A percentile compares a stretch with the other conserved stretches of the same genome.
Conservation (phyloP, 208 protist genomes). For the Acanthamoeba castellanii region DNA sequence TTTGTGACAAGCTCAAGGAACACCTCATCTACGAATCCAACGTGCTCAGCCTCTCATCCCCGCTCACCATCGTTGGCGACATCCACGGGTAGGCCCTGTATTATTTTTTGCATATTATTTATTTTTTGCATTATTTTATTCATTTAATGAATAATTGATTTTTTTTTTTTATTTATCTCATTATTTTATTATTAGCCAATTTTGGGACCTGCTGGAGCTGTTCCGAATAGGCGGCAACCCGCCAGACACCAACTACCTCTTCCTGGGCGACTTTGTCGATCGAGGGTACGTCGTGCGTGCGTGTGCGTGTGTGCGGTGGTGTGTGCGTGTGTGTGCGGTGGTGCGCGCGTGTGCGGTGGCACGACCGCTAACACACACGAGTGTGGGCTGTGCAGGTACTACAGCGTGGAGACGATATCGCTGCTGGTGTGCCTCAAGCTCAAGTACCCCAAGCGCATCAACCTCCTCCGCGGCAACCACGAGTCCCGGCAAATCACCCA, state of each 20-base stretch:
- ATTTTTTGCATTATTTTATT: conserved; percentile 24
- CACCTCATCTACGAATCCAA: conserved; percentile 87
- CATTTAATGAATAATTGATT: background rate
- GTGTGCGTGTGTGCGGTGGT: conserved; percentile 68
- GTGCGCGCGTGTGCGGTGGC: conserved; percentile 75
- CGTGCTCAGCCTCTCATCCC: conserved; percentile 83
- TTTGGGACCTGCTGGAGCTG: conserved; percentile 98
- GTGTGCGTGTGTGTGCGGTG: background rate
- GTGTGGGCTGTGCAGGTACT: too few species aligned
- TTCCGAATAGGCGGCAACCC: conserved; percentile 96
- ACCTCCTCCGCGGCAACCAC: conserved; percentile 98
- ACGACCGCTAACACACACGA: too few species aligned
- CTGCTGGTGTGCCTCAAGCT: conserved; percentile 96
- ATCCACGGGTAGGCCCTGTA: conserved; percentile 90
- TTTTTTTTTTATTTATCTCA: background rate
- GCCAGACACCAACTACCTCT: conserved; percentile 98
- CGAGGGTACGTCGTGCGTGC: conserved; percentile 76
- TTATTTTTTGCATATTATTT: conserved; percentile 11
- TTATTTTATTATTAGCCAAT: conserved; percentile 89
- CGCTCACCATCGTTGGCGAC: conserved; percentile 94
- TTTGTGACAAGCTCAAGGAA: conserved; percentile 88
- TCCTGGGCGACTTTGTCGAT: conserved; percentile 98
- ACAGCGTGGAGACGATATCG: conserved; percentile 95
- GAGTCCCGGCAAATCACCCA: conserved; percentile 98
- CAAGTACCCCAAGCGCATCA: conserved; percentile 96